A percentile compares a stretch with the other conserved stretches of the same genome.
These are phyloP conservation scores for Ganoderma sp. DNA, from an alignment of 1,284 basidiomycete genomes.

Conservation along the genomic window DNA sequence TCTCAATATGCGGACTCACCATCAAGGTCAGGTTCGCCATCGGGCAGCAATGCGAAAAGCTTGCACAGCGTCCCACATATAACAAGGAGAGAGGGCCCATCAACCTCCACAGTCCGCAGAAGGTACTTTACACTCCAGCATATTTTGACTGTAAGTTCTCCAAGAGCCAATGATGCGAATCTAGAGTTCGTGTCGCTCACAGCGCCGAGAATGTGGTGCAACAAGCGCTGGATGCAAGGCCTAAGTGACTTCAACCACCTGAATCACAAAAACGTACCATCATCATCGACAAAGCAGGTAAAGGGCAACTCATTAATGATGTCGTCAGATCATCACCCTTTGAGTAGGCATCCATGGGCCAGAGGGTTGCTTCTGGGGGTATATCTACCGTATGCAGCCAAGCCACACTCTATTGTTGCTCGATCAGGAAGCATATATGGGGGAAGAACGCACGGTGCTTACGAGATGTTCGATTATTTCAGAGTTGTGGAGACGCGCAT, in stretches of 20 bases:
- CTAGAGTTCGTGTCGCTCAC: neutral
- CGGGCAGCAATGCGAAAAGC: slow-evolving; percentile 29
- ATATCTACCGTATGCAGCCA: slow-evolving; percentile 52
- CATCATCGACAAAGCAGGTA: slow-evolving; percentile 26
- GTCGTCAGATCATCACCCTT: neutral
- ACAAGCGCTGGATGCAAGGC: slow-evolving; percentile 16
- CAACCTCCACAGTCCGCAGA: slow-evolving; percentile 13
- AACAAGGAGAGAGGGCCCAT: neutral
- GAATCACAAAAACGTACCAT: slow-evolving; percentile 16
- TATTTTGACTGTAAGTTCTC: slow-evolving; percentile 28
- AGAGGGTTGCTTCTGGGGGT: neutral
- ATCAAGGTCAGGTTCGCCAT: slow-evolving; percentile 14
- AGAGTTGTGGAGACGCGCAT: slow-evolving; percentile 53
- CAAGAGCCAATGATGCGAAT: neutral
- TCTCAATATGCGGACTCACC: slow-evolving; percentile 16
- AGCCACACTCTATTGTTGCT: slow-evolving; percentile 50
- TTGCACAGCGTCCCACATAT: slow-evolving; percentile 19
- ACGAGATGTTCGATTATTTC: slow-evolving; percentile 60
- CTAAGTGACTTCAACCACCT: neutral
- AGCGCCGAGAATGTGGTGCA: neutral
- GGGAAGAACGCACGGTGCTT: slow-evolving; percentile 30
- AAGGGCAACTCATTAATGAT: slow-evolving; percentile 8
- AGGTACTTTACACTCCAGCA: slow-evolving; percentile 32
- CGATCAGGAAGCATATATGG: slow-evolving; percentile 10
- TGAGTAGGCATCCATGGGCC: neutral